A percentile compares a stretch with the other conserved stretches of the same genome.
Evolutionary conservation across 805 yeast species (phyloP).

Genomic region (Candida lessepsii): DNA sequence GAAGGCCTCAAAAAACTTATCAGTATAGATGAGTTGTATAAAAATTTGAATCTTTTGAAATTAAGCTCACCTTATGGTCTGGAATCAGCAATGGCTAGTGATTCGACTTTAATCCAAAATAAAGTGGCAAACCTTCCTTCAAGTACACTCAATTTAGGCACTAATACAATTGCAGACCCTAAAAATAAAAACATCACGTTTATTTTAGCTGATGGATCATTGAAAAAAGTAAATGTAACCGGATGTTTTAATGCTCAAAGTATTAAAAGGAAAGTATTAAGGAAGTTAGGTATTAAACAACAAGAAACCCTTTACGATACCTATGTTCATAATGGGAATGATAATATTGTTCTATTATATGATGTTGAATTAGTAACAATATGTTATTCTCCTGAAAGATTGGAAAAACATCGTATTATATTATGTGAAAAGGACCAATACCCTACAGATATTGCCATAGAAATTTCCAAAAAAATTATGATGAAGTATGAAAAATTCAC

Average conservation of each 20-base stretch:
- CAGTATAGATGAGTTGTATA: conserved; percentile 27
- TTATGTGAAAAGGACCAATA: conserved; percentile 61
- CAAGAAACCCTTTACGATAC: conserved; percentile 56
- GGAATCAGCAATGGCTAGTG: conserved; percentile 4
- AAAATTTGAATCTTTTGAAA: conserved; percentile 12
- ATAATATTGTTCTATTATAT: conserved; percentile 47
- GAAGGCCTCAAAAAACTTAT: conserved; percentile 24
- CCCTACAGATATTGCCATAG: conserved; percentile 62
- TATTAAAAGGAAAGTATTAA: conserved; percentile 67
- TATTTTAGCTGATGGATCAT: conserved; percentile 71
- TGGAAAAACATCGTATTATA: conserved; percentile 68
- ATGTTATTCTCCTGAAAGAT: conserved; percentile 71
- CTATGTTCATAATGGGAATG: conserved; percentile 49
- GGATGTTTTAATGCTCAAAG: conserved; percentile 82
- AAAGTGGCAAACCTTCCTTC: conserved; percentile 8
- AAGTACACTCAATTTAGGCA: conserved; percentile 10
- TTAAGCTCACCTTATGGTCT: conserved; percentile 9
- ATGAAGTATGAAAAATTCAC: conserved; percentile 26
- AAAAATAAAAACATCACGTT: conserved; percentile 53
- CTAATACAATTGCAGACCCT: conserved; percentile 2
- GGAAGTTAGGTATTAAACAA: conserved; percentile 49
- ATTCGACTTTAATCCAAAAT: conserved; percentile 13
- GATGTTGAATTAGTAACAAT: conserved; percentile 82
- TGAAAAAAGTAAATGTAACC: conserved; percentile 64
- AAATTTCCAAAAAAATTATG: conserved; percentile 50